Evolutionary conservation across 2,329 filamentous ascomycete genomes (phyloP).

Genomic region (Aspergillus sergii): DNA sequence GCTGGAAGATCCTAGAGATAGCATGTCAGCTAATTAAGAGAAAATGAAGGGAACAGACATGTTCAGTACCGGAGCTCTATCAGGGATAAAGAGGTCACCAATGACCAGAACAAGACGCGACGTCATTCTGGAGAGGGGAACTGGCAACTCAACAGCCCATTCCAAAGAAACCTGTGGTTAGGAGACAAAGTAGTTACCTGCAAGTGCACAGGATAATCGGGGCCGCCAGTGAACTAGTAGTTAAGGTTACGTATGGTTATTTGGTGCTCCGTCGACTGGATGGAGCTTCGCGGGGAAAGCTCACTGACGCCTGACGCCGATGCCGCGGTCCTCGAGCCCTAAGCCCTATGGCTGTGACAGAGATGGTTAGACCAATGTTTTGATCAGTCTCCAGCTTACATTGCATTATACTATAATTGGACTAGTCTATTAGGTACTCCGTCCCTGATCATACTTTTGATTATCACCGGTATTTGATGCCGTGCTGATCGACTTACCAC

Average conservation of each 20-base stretch:
- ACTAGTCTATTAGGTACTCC: not conserved
- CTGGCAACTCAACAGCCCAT: conserved; percentile 32
- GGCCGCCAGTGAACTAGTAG: conserved; percentile 11
- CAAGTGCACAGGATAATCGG: not conserved
- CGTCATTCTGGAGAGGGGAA: conserved; percentile 58
- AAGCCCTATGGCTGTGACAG: conserved; percentile 15
- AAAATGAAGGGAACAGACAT: conserved; percentile 18
- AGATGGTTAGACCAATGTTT: not conserved
- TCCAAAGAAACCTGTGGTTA: conserved; percentile 16
- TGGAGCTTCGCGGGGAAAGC: conserved; percentile 27
- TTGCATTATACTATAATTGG: not conserved
- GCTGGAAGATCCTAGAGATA: conserved; percentile 71
- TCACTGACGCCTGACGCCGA: conserved; percentile 9
- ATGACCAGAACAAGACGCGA: conserved; percentile 89
- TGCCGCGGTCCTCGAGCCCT: conserved; percentile 13
- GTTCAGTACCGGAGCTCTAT: conserved; percentile 71
- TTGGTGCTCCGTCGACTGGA: conserved; percentile 11
- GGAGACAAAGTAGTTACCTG: conserved; percentile 3
- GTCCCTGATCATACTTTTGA: not conserved
- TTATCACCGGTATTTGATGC: not conserved
- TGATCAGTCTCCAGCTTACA: not conserved
- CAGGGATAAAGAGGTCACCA: conserved; percentile 91
- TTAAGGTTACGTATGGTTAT: conserved; percentile 14
- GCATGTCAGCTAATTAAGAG: conserved; percentile 18
- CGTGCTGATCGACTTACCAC: not conserved